Base-by-base conservation (phyloP, 2,329 filamentous ascomycete genomes). In the Teratosphaeria pseudoeucalypti region DNA sequence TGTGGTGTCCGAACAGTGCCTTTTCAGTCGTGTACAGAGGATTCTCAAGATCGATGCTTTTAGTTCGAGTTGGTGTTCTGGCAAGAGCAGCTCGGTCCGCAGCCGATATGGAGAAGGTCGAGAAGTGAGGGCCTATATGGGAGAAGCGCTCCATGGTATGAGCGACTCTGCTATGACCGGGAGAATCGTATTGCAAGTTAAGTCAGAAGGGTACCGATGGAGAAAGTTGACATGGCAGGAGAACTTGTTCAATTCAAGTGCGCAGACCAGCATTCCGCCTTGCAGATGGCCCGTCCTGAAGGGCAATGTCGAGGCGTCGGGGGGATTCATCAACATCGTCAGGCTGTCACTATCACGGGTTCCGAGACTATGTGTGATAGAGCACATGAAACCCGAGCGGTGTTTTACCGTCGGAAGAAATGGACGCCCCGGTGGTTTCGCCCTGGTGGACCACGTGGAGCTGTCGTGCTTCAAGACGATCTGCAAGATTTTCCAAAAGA, bases 111-210 rank as follows among this genome's bases (percentile, higher is more conserved):
- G 43, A 49, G n/a, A 49, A 49, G 37, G 27, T 39, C 26, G 55
- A 57, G 55, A 57, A 57, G 26, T 52, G 55, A 34, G 55, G 55
- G 11, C 12, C 34, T 14, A 57, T 57, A n/a, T 47, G 19, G 14
- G 55, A 57, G 55, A 57, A 52, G 23, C 55, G 55, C 23, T 57
- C 55, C 55, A 57, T 57, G 39, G 43, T 49, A 3, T 23, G n/a
- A n/a, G 5, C 16, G 16, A 23, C 19, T 6, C 43, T 49, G n/a
- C 9, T 49, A 23, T 4, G 9, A n/a, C 19, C 23, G n/a, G 43
- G 16, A 19, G 43, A 6, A 23, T 19, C 16, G 16, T 49, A 3
- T 19, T 10, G 43, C 19, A 49, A 19, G 43, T 1, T 6, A 19
- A 49, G 43, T n/a, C 6, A 10, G 19, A 23, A 23, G 16, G 9